Evolutionary conservation across 352 stramenopile genomes (phyloP).

Genomic region (Globisporangium viniferum): DNA sequence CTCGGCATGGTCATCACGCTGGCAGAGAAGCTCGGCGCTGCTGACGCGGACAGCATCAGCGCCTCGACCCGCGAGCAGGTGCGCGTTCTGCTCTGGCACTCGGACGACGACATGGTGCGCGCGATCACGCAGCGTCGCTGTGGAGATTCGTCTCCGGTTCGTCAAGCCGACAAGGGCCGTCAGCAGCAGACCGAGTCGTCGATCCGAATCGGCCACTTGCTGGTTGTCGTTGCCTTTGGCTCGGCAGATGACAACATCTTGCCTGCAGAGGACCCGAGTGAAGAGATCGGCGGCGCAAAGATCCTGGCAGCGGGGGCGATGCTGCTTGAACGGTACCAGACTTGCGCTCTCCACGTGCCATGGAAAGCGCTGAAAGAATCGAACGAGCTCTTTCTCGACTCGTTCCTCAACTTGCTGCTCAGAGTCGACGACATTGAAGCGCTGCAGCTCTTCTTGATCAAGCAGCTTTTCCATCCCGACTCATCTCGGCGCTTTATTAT

Average conservation of each 20-base stretch:
- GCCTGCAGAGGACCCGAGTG: constrained; percentile 3
- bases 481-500: constrained; percentile 37
- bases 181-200: constrained; percentile 18
- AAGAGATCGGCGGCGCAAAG: constrained; percentile 9
- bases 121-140: constrained; percentile 31
- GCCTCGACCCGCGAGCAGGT: constrained; percentile 14
- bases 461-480: constrained; percentile 50
- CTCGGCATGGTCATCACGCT: constrained; percentile 34
- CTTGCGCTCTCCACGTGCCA: constrained; percentile 24
- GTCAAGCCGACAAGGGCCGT: background rate
- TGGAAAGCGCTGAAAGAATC: constrained; percentile 7
- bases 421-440: constrained; percentile 24
- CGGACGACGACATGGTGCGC: constrained; percentile 35
- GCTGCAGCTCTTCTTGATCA: constrained; percentile 46
- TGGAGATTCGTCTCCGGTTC: background rate
- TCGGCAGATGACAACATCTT: constrained; percentile 7
- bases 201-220: constrained; percentile 35
- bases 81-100: constrained; percentile 36
- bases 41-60: background rate
- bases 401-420: constrained; percentile 32
- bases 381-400: constrained; percentile 35
- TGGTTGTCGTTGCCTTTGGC: constrained; percentile 33
- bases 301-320: constrained; percentile 23
- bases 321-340: constrained; percentile 38
- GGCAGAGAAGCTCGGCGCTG: constrained; percentile 24